phyloP scores from a whole-genome alignment of 2,329 filamentous ascomycete species.

The Lachnellula subtilissima region DNA sequence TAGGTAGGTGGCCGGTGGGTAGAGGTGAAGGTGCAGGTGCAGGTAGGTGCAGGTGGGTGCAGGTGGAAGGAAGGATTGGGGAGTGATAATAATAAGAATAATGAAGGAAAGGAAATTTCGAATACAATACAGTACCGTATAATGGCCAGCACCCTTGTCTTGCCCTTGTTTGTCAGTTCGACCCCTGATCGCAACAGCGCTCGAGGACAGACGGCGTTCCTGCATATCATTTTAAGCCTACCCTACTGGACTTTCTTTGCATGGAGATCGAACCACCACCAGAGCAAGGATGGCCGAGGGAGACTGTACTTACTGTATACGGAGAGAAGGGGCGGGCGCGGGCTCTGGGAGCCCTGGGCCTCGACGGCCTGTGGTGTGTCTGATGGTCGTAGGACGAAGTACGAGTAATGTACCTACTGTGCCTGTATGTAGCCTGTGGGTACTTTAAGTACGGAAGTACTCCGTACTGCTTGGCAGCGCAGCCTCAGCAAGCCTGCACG shows the following conservation, averaged over 20 bases:
- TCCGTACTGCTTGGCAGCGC: too few species aligned
- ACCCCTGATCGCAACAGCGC: constrained; percentile 9
- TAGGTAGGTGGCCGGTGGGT: too few species aligned
- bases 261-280: background rate
- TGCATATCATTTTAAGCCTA: constrained; percentile 14
- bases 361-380: too few species aligned
- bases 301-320: too few species aligned
- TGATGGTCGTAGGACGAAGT: too few species aligned
- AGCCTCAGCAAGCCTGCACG: too few species aligned
- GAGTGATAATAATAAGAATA: background rate
- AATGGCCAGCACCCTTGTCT: constrained; percentile 6
- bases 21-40: background rate
- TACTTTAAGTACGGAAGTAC: too few species aligned
- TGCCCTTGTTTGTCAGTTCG: constrained; percentile 1
- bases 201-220: constrained; percentile 3
- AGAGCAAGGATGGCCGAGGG: background rate
- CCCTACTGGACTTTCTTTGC: background rate
- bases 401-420: too few species aligned
- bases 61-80: constrained; percentile 1
- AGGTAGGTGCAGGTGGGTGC: background rate
- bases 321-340: background rate
- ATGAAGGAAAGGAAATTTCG: constrained; percentile 7
- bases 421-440: too few species aligned
- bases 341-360: too few species aligned
- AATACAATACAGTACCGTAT: background rate